Evolutionary conservation across 202 grass and related monocot species (phyloP).

Genomic region (Panicum virgatum): DNA sequence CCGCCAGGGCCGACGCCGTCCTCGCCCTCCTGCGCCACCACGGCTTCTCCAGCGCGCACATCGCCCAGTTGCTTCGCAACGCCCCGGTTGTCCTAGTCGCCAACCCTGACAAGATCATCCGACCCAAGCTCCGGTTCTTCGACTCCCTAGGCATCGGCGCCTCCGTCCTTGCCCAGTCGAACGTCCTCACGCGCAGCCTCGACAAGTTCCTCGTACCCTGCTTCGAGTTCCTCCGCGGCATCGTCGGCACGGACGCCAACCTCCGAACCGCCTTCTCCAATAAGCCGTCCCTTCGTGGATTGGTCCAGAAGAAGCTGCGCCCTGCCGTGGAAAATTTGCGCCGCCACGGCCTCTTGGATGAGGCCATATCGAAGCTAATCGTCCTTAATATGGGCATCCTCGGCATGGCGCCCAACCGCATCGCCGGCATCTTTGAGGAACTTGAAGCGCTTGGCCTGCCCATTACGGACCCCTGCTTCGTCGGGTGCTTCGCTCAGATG

Average conservation of each 20-base stretch:
- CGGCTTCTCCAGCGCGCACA: background rate
- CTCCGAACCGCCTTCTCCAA: background rate
- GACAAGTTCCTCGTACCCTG: slow-evolving; percentile 7
- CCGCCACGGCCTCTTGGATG: background rate
- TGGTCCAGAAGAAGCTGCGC: background rate
- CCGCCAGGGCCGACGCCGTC: background rate
- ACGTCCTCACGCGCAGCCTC: slow-evolving; percentile 6
- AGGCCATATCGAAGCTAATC: background rate
- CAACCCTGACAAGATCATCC: slow-evolving; percentile 10
- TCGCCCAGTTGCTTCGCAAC: background rate
- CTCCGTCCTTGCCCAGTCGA: background rate
- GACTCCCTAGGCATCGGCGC: background rate
- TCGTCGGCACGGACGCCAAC: background rate
- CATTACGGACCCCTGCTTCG: background rate
- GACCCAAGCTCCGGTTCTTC: slow-evolving; percentile 36
- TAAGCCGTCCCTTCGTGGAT: background rate
- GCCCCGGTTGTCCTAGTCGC: background rate
- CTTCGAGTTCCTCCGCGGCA: slow-evolving; percentile 14
- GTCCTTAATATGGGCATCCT: background rate
- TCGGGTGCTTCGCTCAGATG: slow-evolving; percentile 3
- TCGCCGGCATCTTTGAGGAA: slow-evolving; percentile 1
- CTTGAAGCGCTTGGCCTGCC: background rate
- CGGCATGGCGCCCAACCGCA: background rate
- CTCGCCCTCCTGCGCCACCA: background rate
- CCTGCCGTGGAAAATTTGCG: background rate